Percentiles rank a stretch among this genome's conserved stretches.
Conservation (phyloP, 768 basidiomycete species). For the Leccinum fibrillosum region DNA sequence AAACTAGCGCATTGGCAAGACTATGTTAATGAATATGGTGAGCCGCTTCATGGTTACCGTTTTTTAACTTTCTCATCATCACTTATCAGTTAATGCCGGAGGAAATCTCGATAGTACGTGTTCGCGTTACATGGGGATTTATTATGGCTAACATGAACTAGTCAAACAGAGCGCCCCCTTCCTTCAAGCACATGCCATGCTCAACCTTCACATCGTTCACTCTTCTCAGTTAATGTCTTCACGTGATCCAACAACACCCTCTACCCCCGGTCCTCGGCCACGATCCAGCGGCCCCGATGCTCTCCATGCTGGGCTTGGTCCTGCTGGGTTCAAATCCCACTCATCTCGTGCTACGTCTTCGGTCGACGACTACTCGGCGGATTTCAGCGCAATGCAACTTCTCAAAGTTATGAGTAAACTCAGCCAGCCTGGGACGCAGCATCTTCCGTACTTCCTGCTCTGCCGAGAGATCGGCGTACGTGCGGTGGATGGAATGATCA, state of each 20-base stretch:
- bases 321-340: conserved; percentile 63
- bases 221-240: conserved; percentile 58
- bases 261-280: conserved; percentile 32
- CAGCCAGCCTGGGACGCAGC: conserved; percentile 56
- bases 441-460: conserved; percentile 76
- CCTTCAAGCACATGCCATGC: conserved; percentile 77
- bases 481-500: conserved; percentile 83
- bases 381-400: conserved; percentile 77
- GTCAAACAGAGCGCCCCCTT: conserved; percentile 81
- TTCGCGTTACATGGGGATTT: background rate
- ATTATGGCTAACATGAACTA: conserved; percentile 27
- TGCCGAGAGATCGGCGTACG: conserved; percentile 82
- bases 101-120: conserved; percentile 68
- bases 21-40: conserved; percentile 72
- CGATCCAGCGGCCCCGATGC: conserved; percentile 43
- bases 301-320: conserved; percentile 55
- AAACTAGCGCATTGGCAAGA: conserved; percentile 83
- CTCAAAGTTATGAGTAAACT: conserved; percentile 80
- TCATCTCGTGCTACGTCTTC: conserved; percentile 22
- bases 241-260: conserved; percentile 31
- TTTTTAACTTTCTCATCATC: conserved; percentile 3
- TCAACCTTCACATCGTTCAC: conserved; percentile 87
- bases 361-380: conserved; percentile 50
- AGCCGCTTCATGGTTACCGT: background rate
- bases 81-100: conserved; percentile 61